Base-by-base conservation (phyloP, 352 stramenopile genomes). In the Phytophthora cryptogea region DNA sequence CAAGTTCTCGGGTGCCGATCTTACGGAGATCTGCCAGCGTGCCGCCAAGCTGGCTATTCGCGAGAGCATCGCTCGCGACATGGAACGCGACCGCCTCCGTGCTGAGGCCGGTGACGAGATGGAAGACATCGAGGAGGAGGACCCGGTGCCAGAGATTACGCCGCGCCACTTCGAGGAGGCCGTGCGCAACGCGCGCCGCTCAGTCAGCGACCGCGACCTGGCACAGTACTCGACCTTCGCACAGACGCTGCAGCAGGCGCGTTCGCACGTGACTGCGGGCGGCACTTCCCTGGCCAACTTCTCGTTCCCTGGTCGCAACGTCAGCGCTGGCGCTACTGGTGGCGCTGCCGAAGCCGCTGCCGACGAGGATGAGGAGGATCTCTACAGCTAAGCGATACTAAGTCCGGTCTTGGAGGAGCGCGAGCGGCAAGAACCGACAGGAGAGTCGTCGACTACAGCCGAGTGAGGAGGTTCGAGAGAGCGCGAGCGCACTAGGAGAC, bases 21-120 rank as follows among this genome's bases (percentile, higher is more conserved):
- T 99, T 45, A 99, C 97, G 27, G 97, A 99, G 83, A 99, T 99
- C 65, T 99, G 98, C 66, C 97, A 99, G 79, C 90, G 94, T 32
- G 97, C 98, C n/a, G 98, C 95, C 55, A 99, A 99, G 82, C 72
- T 99, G 54, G 98, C 97, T 2, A 99, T 99, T 71, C 91, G 97
- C n/a, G 97, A 99, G 78, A 98, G 96, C 66, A 99, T 99, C 70
- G 92, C 98, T 70, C 90, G 95, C 54, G 96, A 99, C 69, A 98
- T 99, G 83, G 97, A 99, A 74, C 90, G 96, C 35, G 92, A 99
- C 54, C 90, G 96, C 37, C 89, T 99, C 36, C 88, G 92, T 40
- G 86, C 85, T 4, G 96, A 99, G 70, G 89, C 92, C 45, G 92
- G 83, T 20, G 85, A 91, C 47, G 85, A 91, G 57, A 90, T 89